These are phyloP conservation scores for Lipomyces chichibuensis DNA, from an alignment of 805 yeast genomes.

Conservation along the genomic window DNA sequence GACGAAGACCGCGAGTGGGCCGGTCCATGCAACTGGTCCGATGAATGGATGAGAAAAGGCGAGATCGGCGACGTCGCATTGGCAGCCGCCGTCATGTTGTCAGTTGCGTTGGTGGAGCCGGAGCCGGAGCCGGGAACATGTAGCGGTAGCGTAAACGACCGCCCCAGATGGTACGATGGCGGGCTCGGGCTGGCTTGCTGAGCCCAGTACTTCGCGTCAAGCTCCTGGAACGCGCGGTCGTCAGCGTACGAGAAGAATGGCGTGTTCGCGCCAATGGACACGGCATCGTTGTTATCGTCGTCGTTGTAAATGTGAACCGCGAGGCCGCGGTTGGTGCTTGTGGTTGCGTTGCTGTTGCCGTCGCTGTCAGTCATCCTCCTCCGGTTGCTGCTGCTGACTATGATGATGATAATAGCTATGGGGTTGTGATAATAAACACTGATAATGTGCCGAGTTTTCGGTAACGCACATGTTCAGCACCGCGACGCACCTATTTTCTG, in stretches of 20 bases:
- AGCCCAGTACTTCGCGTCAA: conserved; percentile 36
- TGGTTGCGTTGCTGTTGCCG: background rate
- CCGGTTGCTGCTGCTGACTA: background rate
- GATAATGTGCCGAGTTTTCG: no score
- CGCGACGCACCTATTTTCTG: no score
- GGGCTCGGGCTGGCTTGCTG: conserved; percentile 21
- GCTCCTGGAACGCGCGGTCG: conserved; percentile 28
- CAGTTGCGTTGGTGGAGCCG: background rate
- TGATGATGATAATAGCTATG: background rate
- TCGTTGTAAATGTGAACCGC: background rate
- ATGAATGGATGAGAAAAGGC: background rate
- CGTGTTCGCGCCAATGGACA: conserved; percentile 4
- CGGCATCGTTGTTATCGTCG: background rate
- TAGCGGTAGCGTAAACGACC: conserved; percentile 17
- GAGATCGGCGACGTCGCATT: conserved; percentile 8
- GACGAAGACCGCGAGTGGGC: background rate
- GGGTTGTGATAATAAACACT: no score
- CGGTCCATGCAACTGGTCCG: background rate
- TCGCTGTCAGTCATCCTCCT: background rate
- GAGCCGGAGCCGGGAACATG: background rate
- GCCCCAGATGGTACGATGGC: background rate
- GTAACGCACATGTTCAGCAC: no score
- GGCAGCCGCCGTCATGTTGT: background rate
- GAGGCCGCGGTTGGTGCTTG: background rate
- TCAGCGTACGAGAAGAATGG: conserved; percentile 34